Evolutionary conservation across 2,329 filamentous ascomycete genomes (phyloP), one percentile per base, ranked within the genome.

Genomic region (Ascochyta pisi): DNA sequence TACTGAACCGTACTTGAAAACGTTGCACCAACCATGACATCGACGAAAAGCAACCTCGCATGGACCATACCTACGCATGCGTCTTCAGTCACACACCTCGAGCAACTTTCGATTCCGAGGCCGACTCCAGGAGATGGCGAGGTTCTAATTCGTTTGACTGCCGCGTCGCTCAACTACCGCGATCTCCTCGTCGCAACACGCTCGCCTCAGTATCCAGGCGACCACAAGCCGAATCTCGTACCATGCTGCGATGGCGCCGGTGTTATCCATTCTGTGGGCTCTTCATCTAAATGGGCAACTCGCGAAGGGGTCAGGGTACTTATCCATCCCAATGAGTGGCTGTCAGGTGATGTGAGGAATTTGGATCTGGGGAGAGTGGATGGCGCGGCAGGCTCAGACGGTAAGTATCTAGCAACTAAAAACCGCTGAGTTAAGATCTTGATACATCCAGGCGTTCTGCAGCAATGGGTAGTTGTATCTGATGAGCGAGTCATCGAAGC

Each of bases 321-420:
- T 13, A 5, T 54, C 49, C 39, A 56, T 51, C 43, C 26, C 35
- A 43, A 51, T 15, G 29, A 46, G 38, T 54, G 9, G 81, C 27
- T 66, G n/a, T 55, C 41, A 2, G 65, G 64, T 0, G 50, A 58
- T 22, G 61, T 63, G 26, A 55, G 45, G 26, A 60, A 61, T 26
- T 43, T 48, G 3, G 31, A 40, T 76, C 3, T 84, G 4, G 9
- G n/a, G 0, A 42, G 19, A 1, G 50, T 55, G 10, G 29, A 60
- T 4, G 66, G 64, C 0, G 63, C 54, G 2, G 54, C 62, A 23
- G 45, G 10, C 0, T 24, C 34, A 5, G 62, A 67, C 5, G 64
- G 81, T 79, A 81, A 19, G 19, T 19, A 3, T 19, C 19, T 19
- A 19, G 19, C 19, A 19, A 3, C 2, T 19, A 3, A 19, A 19